A percentile compares a stretch with the other conserved stretches of the same genome.
phyloP scores from a whole-genome alignment of 2,329 filamentous ascomycete species.

The Fusarium lateritium region DNA sequence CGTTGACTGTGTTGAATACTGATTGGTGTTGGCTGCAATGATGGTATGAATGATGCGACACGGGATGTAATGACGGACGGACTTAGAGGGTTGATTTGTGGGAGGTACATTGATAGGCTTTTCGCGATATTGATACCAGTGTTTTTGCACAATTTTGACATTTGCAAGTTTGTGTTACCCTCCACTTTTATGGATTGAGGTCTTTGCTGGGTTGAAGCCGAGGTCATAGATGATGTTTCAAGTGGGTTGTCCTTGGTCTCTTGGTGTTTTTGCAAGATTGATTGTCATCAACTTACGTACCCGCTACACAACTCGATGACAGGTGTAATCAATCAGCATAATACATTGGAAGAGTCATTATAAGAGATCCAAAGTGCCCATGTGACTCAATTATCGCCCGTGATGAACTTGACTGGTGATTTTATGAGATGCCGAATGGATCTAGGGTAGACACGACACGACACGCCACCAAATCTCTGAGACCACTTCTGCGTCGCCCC shows the following conservation, averaged over 20 bases:
- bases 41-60: constrained; percentile 45
- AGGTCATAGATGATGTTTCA: accelerated
- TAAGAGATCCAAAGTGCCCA: background rate
- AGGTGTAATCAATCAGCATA: too few relatives aligned
- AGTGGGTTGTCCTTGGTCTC: background rate
- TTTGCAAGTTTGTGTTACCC: constrained; percentile 17
- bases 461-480: constrained; percentile 39
- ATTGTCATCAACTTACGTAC: background rate
- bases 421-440: constrained; percentile 2
- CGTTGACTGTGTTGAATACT: constrained; percentile 7
- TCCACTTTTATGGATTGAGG: constrained; percentile 25
- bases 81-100: constrained; percentile 40
- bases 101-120: constrained; percentile 18
- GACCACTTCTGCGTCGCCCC: constrained; percentile 40
- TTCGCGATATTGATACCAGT: constrained; percentile 43
- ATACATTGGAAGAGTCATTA: background rate
- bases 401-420: constrained; percentile 19
- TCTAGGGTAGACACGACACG: constrained; percentile 35
- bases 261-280: constrained; percentile 16
- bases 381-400: constrained; percentile 14
- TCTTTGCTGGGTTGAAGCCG: background rate
- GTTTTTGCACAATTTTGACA: constrained; percentile 31
- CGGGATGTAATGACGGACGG: constrained; percentile 40
- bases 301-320: background rate
- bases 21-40: constrained; percentile 38